Evolutionary conservation across 2,329 filamentous ascomycete genomes (phyloP).

Genomic region (Sporothrix pallida): DNA sequence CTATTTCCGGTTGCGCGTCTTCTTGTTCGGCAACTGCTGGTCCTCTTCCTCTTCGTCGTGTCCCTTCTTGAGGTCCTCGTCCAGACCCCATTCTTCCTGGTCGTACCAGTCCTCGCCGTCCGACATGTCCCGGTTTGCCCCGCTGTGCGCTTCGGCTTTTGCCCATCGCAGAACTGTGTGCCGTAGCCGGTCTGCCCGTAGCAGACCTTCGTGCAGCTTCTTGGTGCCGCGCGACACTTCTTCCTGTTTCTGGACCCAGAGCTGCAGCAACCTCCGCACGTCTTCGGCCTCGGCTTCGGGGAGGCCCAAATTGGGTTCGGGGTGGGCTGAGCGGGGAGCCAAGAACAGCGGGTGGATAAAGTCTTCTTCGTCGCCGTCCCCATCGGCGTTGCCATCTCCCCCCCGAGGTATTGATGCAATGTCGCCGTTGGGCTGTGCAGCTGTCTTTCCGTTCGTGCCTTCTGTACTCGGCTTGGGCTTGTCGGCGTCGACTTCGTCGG

Average conservation of each 20-base stretch:
- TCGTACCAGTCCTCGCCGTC: conserved; percentile 93
- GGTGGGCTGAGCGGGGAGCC: conserved; percentile 64
- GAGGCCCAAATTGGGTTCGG: conserved; percentile 74
- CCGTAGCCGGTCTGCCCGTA: conserved; percentile 74
- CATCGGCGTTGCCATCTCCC: conserved; percentile 4
- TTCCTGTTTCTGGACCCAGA: conserved; percentile 86
- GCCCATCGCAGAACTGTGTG: conserved; percentile 75
- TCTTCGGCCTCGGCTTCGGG: conserved; percentile 78
- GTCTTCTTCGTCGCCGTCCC: conserved; percentile 48
- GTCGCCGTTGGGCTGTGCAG: conserved; percentile 21
- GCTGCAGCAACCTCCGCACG: conserved; percentile 71
- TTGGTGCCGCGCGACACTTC: conserved; percentile 76
- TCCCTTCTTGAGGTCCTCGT: conserved; percentile 78
- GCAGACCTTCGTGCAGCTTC: conserved; percentile 71
- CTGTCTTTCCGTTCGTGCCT: not conserved
- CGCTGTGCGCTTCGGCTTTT: conserved; percentile 76
- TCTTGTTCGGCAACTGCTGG: conserved; percentile 62
- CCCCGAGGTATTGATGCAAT: conserved; percentile 18
- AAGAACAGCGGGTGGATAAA: conserved; percentile 77
- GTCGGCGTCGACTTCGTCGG: not conserved
- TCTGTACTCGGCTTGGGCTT: not conserved
- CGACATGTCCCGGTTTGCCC: conserved; percentile 73
- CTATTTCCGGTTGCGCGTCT: conserved; percentile 62
- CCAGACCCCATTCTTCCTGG: conserved; percentile 76
- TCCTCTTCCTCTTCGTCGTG: conserved; percentile 85